phyloP scores from a whole-genome alignment of 1,139 yeast species.

The Lipomyces yarrowii region DNA sequence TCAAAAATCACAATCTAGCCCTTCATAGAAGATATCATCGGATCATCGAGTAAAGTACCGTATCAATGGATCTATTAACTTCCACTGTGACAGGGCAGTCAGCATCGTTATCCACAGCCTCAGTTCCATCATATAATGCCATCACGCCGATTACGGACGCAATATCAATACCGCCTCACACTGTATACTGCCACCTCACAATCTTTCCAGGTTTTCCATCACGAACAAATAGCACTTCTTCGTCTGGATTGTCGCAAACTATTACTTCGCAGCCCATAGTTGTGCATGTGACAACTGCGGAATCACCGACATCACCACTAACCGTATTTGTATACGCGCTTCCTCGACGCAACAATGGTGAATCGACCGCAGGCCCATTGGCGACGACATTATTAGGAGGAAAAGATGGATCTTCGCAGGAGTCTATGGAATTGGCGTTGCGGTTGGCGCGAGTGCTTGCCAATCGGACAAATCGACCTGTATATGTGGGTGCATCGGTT shows the following conservation, averaged over 20 bases:
- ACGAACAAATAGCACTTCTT: background rate
- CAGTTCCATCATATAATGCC: background rate
- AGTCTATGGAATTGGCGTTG: conserved; percentile 25
- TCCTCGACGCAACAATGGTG: conserved; percentile 2
- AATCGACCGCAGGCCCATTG: conserved; percentile 1
- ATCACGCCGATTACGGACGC: background rate
- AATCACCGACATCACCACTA: conserved; percentile 12
- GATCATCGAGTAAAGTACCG: background rate
- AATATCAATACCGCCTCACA: conserved; percentile 14
- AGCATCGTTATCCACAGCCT: background rate
- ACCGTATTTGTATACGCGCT: conserved; percentile 19
- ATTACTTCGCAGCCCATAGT: conserved; percentile 14
- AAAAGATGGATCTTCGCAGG: conserved; percentile 10
- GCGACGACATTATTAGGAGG: conserved; percentile 27
- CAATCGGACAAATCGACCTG: conserved; percentile 16
- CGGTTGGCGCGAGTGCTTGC: conserved; percentile 21
- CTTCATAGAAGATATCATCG: background rate
- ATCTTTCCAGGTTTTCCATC: conserved; percentile 10
- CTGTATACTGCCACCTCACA: conserved; percentile 22
- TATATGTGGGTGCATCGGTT: conserved; percentile 27
- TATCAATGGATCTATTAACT: background rate
- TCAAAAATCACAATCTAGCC: background rate
- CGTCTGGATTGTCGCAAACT: background rate
- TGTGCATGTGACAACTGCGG: conserved; percentile 21
- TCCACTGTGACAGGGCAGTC: background rate